These are phyloP conservation scores for Eimeria brunetti DNA, from an alignment of 169 alveolate species.

Conservation along the genomic window DNA sequence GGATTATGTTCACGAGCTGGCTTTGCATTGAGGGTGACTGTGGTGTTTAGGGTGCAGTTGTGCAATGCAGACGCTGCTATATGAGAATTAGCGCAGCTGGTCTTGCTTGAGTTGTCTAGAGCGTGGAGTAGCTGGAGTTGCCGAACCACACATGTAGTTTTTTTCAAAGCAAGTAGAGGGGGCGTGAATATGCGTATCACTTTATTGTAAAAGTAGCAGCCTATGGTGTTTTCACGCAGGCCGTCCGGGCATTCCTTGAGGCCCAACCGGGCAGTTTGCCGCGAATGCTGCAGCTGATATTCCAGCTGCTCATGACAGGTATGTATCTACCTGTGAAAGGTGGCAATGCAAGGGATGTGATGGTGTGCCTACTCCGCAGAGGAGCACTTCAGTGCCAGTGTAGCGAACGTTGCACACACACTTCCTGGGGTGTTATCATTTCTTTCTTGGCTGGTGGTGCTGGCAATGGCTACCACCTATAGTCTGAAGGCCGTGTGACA, in stretches of 20 bases:
- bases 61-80: not conserved
- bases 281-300: conserved; percentile 89
- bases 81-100: not conserved
- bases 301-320: conserved; percentile 90
- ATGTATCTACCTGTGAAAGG: not conserved
- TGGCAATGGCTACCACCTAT: not conserved
- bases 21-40: not conserved
- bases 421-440: not conserved
- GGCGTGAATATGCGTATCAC: too few species aligned
- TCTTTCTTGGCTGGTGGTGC: not conserved
- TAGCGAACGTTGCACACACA: not conserved
- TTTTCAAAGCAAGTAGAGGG: not conserved
- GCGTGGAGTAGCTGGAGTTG: not conserved
- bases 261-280: conserved; percentile 89
- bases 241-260: conserved; percentile 87
- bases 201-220: not conserved
- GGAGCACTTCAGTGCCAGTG: not conserved
- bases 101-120: not conserved
- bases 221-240: conserved; percentile 60
- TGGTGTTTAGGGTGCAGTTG: not conserved
- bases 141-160: not conserved
- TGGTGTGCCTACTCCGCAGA: too few species aligned
- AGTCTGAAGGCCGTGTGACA: not conserved
- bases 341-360: not conserved
- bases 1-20: not conserved